Evolutionary conservation across 2,329 filamentous ascomycete genomes (phyloP), one percentile per base, ranked within the genome.

Genomic region (Colletotrichum camelliae): DNA sequence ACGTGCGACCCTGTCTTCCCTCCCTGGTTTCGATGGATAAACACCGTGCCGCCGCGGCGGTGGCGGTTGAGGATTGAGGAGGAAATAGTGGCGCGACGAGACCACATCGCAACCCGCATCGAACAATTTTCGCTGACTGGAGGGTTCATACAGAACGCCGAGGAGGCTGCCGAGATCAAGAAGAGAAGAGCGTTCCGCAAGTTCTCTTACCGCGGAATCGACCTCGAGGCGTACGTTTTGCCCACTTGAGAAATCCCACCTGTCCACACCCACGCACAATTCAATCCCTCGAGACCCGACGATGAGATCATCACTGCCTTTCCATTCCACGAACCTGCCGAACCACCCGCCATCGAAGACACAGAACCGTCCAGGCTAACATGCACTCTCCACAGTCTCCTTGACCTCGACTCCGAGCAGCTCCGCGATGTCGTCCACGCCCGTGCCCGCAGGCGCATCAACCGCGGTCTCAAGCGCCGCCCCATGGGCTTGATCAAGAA

Each of bases 401-500:
- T 99, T 87, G 97, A 99, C 90, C 96, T 99, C 87, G 95, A 94
- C 86, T 98, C 96, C 86, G 97, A 98, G 89, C 95, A 98, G 91
- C 96, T 99, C 89, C 96, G 97, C 86, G 96, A 98, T 94, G 95
- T 99, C 88, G 96, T 99, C 86, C 97, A 99, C 92, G 97, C 97
- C 86, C 97, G 97, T 88, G 97, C 97, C 87, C 96, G 97, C 87
- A 94, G 97, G 89, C 93, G 97, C 88, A 98, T 99, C 94, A 98
- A 98, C 94, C 96, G 97, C 83, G 97, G 97, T 85, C 94, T 99
- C 85, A 99, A 98, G 95, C 96, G 97, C 92, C 98, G 98, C 93
- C 97, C 97, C 85, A 98, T 99, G 97, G 97, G 97, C 84, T 92
- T 99, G 86, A 98, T 99, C 94, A 98, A 98, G 95, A 99, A 99